Evolutionary conservation across 495 filamentous ascomycete genomes (phyloP), one percentile per base, ranked within the genome.

Genomic region (Talaromyces liani): DNA sequence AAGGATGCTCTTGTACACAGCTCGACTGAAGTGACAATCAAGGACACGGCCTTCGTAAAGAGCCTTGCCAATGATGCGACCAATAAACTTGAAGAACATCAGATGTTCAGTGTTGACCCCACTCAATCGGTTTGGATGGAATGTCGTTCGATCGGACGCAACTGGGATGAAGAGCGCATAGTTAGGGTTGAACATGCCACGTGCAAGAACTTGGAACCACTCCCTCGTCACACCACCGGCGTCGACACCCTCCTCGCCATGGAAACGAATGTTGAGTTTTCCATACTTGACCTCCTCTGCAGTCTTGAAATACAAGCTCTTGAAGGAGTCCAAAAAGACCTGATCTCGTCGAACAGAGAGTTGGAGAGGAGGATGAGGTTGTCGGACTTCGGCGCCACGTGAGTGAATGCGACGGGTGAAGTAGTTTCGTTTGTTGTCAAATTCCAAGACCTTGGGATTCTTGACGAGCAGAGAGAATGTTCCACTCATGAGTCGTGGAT

Each of bases 351-450:
- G 90, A 60, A 98, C 90, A 66, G 84, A 85, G 51, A 99, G 84
- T 72, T 97, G 93, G 56, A 99, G 81, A 63, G 95, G 82, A 63
- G 88, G 87, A 66, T 91, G 85, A 27, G 86, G 75, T 63, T 87
- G 82, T 65, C 86, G 79, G 65, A 84, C 80, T 65, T 89, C 84
- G 12, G 82, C 81, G 6, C 79, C 80, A 61, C 93, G 90, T 39
- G 85, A 82, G 73, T 98, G 94, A 20, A 99, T 83, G 66, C 90
- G 90, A 53, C 95, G 90, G 73, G 84, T 97, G 80, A 99, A 99
- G 83, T 94, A 99, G 73, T 95, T 97, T 68, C 95, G 93, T 82
- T 99, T 99, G 78, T 98, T 99, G 73, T 99, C 94, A 69, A 99
- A 99, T 68, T 99, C 94, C 55, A 99, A 77, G 14, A 99, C 94